Base-by-base conservation (phyloP, 345 rosid genomes). In the Pistacia integerrima region DNA sequence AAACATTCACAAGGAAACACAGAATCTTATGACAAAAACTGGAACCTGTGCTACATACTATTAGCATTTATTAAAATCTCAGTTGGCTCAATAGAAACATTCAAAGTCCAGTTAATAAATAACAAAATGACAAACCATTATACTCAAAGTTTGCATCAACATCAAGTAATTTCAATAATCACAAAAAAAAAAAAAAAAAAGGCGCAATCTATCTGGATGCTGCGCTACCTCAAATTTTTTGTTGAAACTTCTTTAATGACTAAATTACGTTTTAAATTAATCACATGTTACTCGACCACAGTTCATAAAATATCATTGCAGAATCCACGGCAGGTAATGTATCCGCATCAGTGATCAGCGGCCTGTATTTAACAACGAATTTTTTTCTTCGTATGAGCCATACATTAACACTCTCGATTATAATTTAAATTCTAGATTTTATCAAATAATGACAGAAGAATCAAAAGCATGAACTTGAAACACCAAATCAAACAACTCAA, bases 121-220 rank as follows among this genome's bases (percentile, higher is more conserved):
- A 69, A 52, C 20, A 78, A 16, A 69, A 22, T 36, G 81, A 75
- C 77, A 81, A 79, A 79, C 81, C 74, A 69, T 64, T 55, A 76
- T 20, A 36, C n/a, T 69, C 55, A 73, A 49, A 81, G 69, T 77
- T 78, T 65, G 64, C 69, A 65, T 25, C 60, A 67, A 68, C 36
- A 74, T 41, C 48, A 28, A 4, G 68, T 8, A 67, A 69, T 74
- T 48, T 69, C 38, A 57, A 61, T 11, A 69, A 56, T 38, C 56
- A 36, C 44, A 20, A 69, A 36, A 36, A 59, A 55, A 60, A 62
- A 3, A 1, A 56, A 41, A 41, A 2, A 48, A 64, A 61, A 10
- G 10, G 11, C 12, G 63, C 14, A 59, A 25, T 33, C 17, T 54
- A 54, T 3, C 18, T 6, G 18, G 57, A 54, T 0, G 17, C n/a